phyloP scores from a whole-genome alignment of 2,329 filamentous ascomycete genomes.

The Hypocrella siamensis region DNA sequence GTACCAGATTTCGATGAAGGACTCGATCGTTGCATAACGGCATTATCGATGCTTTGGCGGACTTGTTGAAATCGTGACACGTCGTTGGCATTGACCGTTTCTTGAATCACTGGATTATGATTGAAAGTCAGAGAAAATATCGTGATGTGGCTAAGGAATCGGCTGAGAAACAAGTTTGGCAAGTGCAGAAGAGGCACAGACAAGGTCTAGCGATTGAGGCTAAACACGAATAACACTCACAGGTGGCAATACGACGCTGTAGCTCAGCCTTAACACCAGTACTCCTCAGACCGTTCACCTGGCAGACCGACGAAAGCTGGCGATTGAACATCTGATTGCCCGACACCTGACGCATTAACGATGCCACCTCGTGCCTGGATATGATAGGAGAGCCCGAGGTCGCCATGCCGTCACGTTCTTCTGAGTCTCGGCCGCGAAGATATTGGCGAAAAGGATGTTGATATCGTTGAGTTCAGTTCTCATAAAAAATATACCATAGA shows the following conservation, averaged over 20 bases:
- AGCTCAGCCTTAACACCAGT: constrained; percentile 76
- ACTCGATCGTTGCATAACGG: constrained; percentile 13
- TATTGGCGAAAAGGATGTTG: neutral
- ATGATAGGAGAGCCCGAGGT: constrained; percentile 12
- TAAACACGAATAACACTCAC: constrained; percentile 38
- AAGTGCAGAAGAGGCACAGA: neutral
- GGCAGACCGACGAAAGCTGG: constrained; percentile 64
- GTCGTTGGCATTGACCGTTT: constrained; percentile 20
- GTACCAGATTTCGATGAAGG: constrained; percentile 8
- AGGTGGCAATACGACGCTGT: constrained; percentile 59
- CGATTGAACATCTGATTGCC: constrained; percentile 32
- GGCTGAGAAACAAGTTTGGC: neutral
- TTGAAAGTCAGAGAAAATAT: constrained; percentile 3
- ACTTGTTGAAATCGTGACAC: constrained; percentile 25
- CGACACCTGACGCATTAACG: constrained; percentile 28
- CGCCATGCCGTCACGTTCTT: constrained; percentile 7
- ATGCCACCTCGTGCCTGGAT: constrained; percentile 26
- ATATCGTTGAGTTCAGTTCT: too few relatives aligned
- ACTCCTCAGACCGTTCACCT: constrained; percentile 56
- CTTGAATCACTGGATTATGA: constrained; percentile 22
- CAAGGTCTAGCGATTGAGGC: neutral
- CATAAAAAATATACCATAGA: too few relatives aligned
- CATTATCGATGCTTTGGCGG: constrained; percentile 23
- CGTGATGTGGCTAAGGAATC: neutral
- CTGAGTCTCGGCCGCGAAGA: neutral